These are phyloP conservation scores for Diplosphaera chodatii DNA, from an alignment of 139 green algal species.

Conservation along the genomic window DNA sequence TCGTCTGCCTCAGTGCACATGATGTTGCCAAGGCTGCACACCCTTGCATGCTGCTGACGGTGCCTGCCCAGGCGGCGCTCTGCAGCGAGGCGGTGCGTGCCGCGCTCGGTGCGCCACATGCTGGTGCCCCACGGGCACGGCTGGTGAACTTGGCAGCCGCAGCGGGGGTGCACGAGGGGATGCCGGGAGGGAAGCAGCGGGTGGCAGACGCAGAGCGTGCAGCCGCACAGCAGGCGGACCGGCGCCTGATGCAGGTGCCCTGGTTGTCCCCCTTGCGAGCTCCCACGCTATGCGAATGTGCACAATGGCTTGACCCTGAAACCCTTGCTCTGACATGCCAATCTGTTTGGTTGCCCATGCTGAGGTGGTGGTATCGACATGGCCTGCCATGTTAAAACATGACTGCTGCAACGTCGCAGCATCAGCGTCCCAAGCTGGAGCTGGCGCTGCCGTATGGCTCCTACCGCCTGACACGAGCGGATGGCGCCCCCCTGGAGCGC, in stretches of 20 bases:
- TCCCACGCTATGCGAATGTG: too few species aligned
- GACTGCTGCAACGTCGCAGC: conserved; percentile 5
- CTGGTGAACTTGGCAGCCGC: not conserved
- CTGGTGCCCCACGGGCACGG: too few species aligned
- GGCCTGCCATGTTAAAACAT: too few species aligned
- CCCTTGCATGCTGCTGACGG: not conserved
- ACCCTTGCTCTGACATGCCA: too few species aligned
- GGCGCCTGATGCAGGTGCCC: not conserved
- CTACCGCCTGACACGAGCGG: conserved; percentile 50
- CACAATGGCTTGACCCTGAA: too few species aligned
- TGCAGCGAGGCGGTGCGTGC: not conserved
- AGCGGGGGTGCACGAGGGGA: not conserved
- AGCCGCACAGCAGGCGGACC: not conserved
- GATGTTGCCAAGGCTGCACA: too few species aligned
- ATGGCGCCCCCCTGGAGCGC: conserved; percentile 47
- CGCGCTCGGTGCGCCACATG: not conserved
- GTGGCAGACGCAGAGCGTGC: not conserved
- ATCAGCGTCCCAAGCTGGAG: conserved; percentile 34
- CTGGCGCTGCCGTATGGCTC: conserved; percentile 57
- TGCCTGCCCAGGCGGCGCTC: too few species aligned
- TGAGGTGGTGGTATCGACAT: too few species aligned
- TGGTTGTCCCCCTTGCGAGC: too few species aligned
- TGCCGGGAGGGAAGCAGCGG: too few species aligned
- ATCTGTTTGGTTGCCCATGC: too few species aligned
- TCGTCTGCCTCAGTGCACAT: too few species aligned